Percentiles rank a stretch among this genome's conserved stretches.
phyloP scores from a whole-genome alignment of 2,329 filamentous ascomycete species.

The Xylaria polymorpha region DNA sequence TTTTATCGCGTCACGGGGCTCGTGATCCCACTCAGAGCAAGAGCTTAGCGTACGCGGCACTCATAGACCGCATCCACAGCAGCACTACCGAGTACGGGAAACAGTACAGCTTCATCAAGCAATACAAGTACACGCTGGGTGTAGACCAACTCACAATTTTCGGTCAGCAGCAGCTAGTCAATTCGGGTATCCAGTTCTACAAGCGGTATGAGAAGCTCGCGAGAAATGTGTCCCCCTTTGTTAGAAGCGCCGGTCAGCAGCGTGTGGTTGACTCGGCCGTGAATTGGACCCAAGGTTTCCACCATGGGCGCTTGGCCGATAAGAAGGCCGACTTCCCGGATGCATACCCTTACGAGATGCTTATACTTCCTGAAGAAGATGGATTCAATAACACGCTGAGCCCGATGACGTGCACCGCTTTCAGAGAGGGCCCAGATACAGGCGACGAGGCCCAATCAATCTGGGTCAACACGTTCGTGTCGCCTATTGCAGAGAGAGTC shows the following conservation, averaged over 20 bases:
- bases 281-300: conserved; percentile 81
- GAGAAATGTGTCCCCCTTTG: conserved; percentile 69
- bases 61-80: conserved; percentile 74
- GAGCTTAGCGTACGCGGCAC: conserved; percentile 69
- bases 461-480: conserved; percentile 74
- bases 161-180: conserved; percentile 75
- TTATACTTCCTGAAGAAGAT: conserved; percentile 75
- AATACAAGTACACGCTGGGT: conserved; percentile 78
- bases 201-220: conserved; percentile 75
- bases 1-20: conserved; percentile 86
- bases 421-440: conserved; percentile 69
- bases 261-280: conserved; percentile 80
- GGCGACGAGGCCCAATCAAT: conserved; percentile 62
- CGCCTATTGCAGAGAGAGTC: conserved; percentile 74
- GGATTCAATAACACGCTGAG: conserved; percentile 84
- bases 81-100: conserved; percentile 66
- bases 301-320: conserved; percentile 60
- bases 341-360: conserved; percentile 64
- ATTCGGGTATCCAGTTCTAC: conserved; percentile 82
- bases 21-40: conserved; percentile 81
- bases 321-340: conserved; percentile 56
- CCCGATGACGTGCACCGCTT: conserved; percentile 76
- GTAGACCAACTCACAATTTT: conserved; percentile 75
- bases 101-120: conserved; percentile 75
- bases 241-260: conserved; percentile 75